These are phyloP conservation scores for Zea luxurians DNA, from an alignment of 176 grass and related monocot genomes.

Conservation along the genomic window DNA sequence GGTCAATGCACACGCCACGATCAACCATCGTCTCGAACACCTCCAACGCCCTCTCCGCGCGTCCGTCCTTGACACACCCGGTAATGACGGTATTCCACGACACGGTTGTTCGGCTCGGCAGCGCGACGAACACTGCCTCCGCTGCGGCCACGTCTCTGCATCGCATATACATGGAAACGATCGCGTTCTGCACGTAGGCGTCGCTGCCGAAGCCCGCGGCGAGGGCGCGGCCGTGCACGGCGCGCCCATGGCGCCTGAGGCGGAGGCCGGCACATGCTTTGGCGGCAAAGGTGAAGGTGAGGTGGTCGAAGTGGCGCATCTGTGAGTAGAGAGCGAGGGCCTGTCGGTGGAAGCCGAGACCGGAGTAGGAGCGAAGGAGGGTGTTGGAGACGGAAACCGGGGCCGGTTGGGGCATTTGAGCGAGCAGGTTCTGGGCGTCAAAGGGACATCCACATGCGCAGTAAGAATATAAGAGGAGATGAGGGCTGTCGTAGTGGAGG, in stretches of 20 bases:
- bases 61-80: constrained; percentile 47
- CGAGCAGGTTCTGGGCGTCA: constrained; percentile 53
- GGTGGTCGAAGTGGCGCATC: constrained; percentile 58
- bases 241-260: constrained; percentile 23
- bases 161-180: constrained; percentile 64
- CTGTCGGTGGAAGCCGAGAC: constrained; percentile 30
- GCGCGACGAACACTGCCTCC: constrained; percentile 41
- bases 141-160: constrained; percentile 42
- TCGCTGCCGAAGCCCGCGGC: constrained; percentile 51
- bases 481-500: constrained; percentile 12
- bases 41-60: constrained; percentile 41
- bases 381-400: constrained; percentile 44
- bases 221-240: constrained; percentile 52
- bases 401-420: constrained; percentile 33
- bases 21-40: constrained; percentile 49
- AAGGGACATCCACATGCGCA: constrained; percentile 21
- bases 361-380: constrained; percentile 55
- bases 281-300: constrained; percentile 65
- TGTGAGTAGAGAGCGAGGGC: constrained; percentile 50
- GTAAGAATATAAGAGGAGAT: constrained; percentile 26
- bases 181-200: constrained; percentile 58
- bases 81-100: constrained; percentile 68
- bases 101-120: constrained; percentile 40
- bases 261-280: constrained; percentile 58
- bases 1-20: constrained; percentile 37